Percentiles rank a stretch among this genome's conserved stretches.
Evolutionary conservation across 179 eudicot genomes (phyloP).

Genomic region (Heliamphora pulchella): DNA sequence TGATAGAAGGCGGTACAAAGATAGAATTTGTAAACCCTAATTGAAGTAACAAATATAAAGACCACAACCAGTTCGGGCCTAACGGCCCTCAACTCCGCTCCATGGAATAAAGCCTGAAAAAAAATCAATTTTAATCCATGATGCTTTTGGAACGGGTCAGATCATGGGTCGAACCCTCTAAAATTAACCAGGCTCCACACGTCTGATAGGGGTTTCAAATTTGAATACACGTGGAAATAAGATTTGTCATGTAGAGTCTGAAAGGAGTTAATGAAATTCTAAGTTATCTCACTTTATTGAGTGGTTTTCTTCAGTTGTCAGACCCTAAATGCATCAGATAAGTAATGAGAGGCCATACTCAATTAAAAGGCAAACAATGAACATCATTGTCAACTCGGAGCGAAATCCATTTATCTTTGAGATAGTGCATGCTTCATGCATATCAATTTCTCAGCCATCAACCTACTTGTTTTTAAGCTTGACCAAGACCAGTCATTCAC

Average conservation of each 20-base stretch:
- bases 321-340: background rate
- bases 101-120: no score
- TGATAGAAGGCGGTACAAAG: no score
- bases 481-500: background rate
- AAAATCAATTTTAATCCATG: no score
- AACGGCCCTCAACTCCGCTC: no score
- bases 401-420: background rate
- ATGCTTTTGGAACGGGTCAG: no score
- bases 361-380: background rate
- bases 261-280: background rate
- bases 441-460: background rate
- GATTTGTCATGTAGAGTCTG: background rate
- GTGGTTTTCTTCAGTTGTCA: conserved; percentile 1
- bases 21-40: no score
- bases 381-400: background rate
- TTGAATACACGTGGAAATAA: background rate
- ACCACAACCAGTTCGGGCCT: no score
- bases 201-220: background rate
- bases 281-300: background rate
- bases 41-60: no score
- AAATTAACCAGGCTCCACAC: no score
- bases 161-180: no score
- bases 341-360: background rate
- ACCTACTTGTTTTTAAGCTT: background rate
- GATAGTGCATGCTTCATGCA: background rate